Percentiles rank a stretch among this genome's conserved stretches.
phyloP scores from a whole-genome alignment of 2,329 filamentous ascomycete species.

The Torrubiella hemipterigena region DNA sequence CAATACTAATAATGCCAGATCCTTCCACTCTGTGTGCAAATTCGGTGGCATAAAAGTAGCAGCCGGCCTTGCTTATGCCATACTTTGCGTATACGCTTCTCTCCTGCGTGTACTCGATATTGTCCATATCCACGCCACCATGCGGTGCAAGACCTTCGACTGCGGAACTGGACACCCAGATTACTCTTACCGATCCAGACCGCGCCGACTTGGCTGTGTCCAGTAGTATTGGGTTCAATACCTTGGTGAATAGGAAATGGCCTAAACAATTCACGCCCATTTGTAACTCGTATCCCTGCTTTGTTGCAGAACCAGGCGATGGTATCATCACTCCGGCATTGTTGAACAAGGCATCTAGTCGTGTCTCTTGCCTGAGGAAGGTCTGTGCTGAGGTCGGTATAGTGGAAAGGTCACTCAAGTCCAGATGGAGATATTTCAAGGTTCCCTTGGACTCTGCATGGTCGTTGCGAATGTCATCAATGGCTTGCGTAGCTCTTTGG shows the following conservation, averaged over 20 bases:
- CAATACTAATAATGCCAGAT: conserved; percentile 12
- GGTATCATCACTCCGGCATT: conserved; percentile 32
- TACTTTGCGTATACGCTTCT: conserved; percentile 8
- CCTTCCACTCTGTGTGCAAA: conserved; percentile 11
- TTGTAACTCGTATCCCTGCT: conserved; percentile 29
- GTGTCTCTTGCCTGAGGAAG: conserved; percentile 17
- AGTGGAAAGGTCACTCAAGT: conserved; percentile 26
- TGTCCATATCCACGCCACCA: neutral
- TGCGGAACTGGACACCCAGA: conserved; percentile 18
- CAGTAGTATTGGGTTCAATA: conserved; percentile 23
- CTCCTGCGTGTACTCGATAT: neutral
- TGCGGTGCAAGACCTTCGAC: conserved; percentile 4
- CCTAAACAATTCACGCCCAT: conserved; percentile 28
- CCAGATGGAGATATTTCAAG: conserved; percentile 31
- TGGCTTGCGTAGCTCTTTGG: conserved; percentile 30
- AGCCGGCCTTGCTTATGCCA: conserved; percentile 12
- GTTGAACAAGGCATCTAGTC: conserved; percentile 29
- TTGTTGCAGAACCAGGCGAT: conserved; percentile 25
- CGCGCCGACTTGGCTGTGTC: conserved; percentile 20
- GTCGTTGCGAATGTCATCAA: conserved; percentile 26
- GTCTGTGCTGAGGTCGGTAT: conserved; percentile 18
- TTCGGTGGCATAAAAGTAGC: conserved; percentile 12
- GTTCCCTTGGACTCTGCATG: conserved; percentile 23
- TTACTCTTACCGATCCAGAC: conserved; percentile 14
- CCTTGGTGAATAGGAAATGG: conserved; percentile 25